These are phyloP conservation scores for Tylopilus sp. DNA, from an alignment of 1,284 basidiomycete species.

Conservation along the genomic window DNA sequence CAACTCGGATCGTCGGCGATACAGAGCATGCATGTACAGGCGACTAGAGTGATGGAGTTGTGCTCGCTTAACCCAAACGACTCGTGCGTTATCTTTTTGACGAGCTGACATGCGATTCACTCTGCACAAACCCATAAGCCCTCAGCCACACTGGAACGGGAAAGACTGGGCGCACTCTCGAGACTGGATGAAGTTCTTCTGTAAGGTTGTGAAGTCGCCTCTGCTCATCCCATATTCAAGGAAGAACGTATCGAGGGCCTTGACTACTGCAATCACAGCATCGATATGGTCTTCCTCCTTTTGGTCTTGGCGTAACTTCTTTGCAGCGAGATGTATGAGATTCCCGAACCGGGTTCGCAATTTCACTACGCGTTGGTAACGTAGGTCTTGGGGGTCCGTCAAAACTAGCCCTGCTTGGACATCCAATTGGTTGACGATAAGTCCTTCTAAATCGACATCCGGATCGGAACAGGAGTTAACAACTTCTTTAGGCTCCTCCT, in stretches of 20 bases:
- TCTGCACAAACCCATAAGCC: slow-evolving; percentile 34
- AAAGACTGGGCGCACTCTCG: slow-evolving; percentile 52
- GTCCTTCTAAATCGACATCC: slow-evolving; percentile 58
- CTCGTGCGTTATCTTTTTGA: slow-evolving; percentile 71
- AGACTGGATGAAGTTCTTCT: slow-evolving; percentile 64
- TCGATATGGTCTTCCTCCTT: slow-evolving; percentile 87
- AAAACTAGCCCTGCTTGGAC: slow-evolving; percentile 77
- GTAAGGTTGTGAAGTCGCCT: slow-evolving; percentile 53
- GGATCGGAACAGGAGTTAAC: slow-evolving; percentile 53
- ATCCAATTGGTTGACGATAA: slow-evolving; percentile 58
- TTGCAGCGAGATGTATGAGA: slow-evolving; percentile 67
- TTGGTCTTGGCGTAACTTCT: slow-evolving; percentile 53
- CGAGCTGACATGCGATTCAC: slow-evolving; percentile 63
- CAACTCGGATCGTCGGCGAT: slow-evolving; percentile 73
- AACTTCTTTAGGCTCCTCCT: slow-evolving; percentile 56
- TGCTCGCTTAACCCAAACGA: slow-evolving; percentile 76
- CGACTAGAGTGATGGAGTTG: slow-evolving; percentile 70
- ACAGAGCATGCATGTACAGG: slow-evolving; percentile 73
- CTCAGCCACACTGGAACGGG: background rate
- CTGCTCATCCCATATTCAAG: slow-evolving; percentile 68
- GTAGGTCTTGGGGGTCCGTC: slow-evolving; percentile 67
- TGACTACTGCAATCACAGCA: slow-evolving; percentile 67
- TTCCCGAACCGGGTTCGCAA: slow-evolving; percentile 69
- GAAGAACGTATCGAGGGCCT: slow-evolving; percentile 70
- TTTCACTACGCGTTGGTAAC: slow-evolving; percentile 61